phyloP scores from a whole-genome alignment of 495 filamentous ascomycete species.

The Penicillium turbatum region DNA sequence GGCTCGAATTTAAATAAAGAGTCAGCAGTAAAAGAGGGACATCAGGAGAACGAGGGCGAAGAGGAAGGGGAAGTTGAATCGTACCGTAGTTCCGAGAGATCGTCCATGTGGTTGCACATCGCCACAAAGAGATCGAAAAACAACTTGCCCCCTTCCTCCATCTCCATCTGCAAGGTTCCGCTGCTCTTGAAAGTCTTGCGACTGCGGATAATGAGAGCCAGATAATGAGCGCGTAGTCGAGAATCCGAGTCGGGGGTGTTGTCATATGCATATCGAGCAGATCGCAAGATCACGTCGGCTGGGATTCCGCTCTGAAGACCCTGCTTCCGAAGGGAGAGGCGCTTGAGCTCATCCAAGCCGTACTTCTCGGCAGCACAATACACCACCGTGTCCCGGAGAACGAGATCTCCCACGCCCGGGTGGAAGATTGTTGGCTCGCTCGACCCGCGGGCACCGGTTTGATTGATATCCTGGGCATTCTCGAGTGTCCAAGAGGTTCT shows the following conservation, averaged over 20 bases:
- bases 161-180: constrained; percentile 96
- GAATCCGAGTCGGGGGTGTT: constrained; percentile 89
- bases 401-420: constrained; percentile 58
- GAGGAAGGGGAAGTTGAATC: constrained; percentile 11
- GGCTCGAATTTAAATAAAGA: neutral
- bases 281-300: constrained; percentile 80
- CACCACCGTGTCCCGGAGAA: constrained; percentile 85
- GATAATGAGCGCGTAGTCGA: constrained; percentile 86
- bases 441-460: constrained; percentile 54
- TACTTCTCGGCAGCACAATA: constrained; percentile 89
- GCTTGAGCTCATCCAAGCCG: constrained; percentile 80
- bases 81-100: constrained; percentile 62
- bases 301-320: constrained; percentile 82
- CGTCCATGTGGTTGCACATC: constrained; percentile 95
- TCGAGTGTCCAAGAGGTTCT: constrained; percentile 66
- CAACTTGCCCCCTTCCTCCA: constrained; percentile 84
- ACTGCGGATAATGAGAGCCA: constrained; percentile 89
- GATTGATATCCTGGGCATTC: constrained; percentile 43
- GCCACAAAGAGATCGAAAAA: constrained; percentile 98
- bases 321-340: constrained; percentile 85
- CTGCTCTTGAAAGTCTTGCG: constrained; percentile 93
- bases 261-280: constrained; percentile 88
- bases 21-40: constrained; percentile 18
- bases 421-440: constrained; percentile 74
- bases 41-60: neutral